Conservation (phyloP, 331 rosid genomes). For the Prunus yedoensis region DNA sequence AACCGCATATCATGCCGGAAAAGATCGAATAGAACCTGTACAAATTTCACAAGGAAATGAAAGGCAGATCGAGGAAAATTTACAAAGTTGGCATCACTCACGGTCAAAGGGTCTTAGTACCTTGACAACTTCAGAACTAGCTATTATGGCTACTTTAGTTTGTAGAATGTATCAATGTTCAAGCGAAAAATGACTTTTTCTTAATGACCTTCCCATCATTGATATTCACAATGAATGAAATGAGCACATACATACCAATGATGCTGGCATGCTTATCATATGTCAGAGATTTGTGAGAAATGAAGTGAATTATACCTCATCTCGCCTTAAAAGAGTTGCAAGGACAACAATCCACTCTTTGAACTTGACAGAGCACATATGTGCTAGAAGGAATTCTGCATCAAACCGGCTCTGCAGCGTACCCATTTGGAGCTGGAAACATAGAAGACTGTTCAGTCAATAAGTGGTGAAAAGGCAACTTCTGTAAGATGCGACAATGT, state of each 20-base stretch:
- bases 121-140: background rate
- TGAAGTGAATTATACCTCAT: constrained; percentile 59
- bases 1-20: constrained; percentile 74
- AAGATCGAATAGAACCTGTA: constrained; percentile 82
- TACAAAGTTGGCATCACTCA: background rate
- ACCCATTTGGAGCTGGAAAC: constrained; percentile 85
- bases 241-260: background rate
- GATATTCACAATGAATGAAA: background rate
- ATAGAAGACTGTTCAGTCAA: constrained; percentile 19
- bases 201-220: background rate
- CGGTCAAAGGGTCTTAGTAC: background rate
- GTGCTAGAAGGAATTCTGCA: constrained; percentile 93
- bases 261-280: constrained; percentile 13
- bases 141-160: background rate
- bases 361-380: constrained; percentile 95
- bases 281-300: constrained; percentile 18
- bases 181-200: background rate
- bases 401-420: constrained; percentile 90
- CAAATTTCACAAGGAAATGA: constrained; percentile 15
- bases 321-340: constrained; percentile 87
- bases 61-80: background rate
- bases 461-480: constrained; percentile 2
- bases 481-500: constrained; percentile 11
- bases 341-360: constrained; percentile 98
- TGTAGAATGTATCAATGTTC: background rate